Evolutionary conservation across 1,284 basidiomycete species (phyloP), one percentile per base, ranked within the genome.

Genomic region (Xerocomus minutiporus): DNA sequence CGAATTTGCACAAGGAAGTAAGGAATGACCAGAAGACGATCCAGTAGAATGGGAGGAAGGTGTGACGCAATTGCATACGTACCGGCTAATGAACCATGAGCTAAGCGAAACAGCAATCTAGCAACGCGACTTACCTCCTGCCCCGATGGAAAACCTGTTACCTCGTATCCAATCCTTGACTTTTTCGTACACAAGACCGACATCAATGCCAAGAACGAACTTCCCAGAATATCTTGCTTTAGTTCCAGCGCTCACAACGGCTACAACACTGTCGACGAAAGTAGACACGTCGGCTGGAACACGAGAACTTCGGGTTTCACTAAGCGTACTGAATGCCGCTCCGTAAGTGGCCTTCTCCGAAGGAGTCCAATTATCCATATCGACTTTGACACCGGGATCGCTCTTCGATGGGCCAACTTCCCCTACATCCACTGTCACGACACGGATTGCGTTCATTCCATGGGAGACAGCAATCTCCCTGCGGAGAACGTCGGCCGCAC

Each of bases 261-360:
- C 72, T 15, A 85, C 72, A 39, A 89, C 64, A 23, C 69, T 77
- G 48, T 78, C 64, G 28, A 87, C 82, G 57, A 89, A 84, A 12
- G 74, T 70, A 26, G 74, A 71, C n/a, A 80, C 71, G 55, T 82
- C 74, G 34, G 78, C 78, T 3, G 82, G 81, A 59, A 72, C 75
- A 53, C 86, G 71, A 5, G 72, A 64, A 23, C 75, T 69, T 55
- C 71, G 61, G 29, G 65, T 62, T 52, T 74, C 74, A 50, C 75
- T 76, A 35, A 81, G 69, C 20, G 80, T 73, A 25, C 73, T 72
- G 65, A 86, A 86, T 13, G 84, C 84, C 9, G 80, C 70, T 1
- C 84, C 84, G 61, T 90, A 90, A 13, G 82, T 78, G 38, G 80
- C 63, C 61, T 81, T 84, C 66, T 89, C 87, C 5, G 83, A 82